Conservation (phyloP, 805 yeast species). For the Wickerhamomyces bovis region DNA sequence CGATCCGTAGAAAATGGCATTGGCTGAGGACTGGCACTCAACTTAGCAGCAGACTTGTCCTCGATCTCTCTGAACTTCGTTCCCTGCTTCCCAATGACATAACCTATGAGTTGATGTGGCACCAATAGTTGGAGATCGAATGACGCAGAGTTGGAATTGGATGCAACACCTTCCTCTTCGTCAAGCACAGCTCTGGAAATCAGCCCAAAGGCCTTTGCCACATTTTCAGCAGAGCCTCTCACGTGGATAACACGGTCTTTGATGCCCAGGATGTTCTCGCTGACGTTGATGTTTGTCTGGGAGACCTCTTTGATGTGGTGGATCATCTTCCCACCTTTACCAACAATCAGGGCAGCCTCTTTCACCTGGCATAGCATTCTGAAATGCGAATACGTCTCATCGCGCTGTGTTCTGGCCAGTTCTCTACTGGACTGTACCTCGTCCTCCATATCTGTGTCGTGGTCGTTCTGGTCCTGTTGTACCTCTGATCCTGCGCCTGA, state of each 20-base stretch:
- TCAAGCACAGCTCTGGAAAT: conserved; percentile 60
- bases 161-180: conserved; percentile 61
- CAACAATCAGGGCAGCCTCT: conserved; percentile 72
- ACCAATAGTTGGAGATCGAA: conserved; percentile 56
- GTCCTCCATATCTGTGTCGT: conserved; percentile 8
- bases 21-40: conserved; percentile 66
- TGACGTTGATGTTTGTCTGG: conserved; percentile 59
- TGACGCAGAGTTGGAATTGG: conserved; percentile 46
- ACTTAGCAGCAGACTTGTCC: conserved; percentile 70
- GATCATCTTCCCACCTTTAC: conserved; percentile 75
- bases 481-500: conserved; percentile 44
- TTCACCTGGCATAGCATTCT: conserved; percentile 72
- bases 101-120: conserved; percentile 78
- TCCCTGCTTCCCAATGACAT: conserved; percentile 74
- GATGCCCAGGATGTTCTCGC: conserved; percentile 64
- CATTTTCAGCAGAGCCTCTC: conserved; percentile 69
- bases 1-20: conserved; percentile 77
- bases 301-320: conserved; percentile 58
- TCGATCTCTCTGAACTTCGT: conserved; percentile 73
- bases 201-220: conserved; percentile 76
- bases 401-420: conserved; percentile 10
- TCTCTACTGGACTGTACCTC: background rate
- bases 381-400: conserved; percentile 57
- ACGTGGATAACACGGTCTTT: conserved; percentile 73
- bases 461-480: conserved; percentile 1